These are phyloP conservation scores for Cadophora sp. DNA, from an alignment of 2,329 filamentous ascomycete genomes.

Conservation along the genomic window DNA sequence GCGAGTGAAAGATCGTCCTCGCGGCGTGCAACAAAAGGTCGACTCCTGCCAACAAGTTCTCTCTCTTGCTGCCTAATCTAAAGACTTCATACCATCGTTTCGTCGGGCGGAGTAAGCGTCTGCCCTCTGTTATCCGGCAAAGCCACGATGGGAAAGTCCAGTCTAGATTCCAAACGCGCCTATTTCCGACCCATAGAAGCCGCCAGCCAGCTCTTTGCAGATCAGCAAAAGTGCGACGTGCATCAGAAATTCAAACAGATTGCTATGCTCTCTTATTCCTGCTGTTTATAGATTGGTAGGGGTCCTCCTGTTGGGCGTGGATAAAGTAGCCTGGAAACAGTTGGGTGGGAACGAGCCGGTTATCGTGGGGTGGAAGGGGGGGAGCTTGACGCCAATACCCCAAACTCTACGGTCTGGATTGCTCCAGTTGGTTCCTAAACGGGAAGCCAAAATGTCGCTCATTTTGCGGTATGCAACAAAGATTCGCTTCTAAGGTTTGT, in stretches of 20 bases:
- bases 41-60: background rate
- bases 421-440: constrained; percentile 19
- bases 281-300: background rate
- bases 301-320: background rate
- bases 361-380: background rate
- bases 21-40: constrained; percentile 9
- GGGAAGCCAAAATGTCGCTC: constrained; percentile 17
- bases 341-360: background rate
- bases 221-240: constrained; percentile 21
- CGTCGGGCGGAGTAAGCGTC: background rate
- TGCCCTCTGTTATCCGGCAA: background rate
- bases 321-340: constrained; percentile 1
- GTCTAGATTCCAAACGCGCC: constrained; percentile 1
- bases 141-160: constrained; percentile 8
- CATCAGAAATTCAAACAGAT: constrained; percentile 14
- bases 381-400: background rate
- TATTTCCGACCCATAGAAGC: constrained; percentile 4
- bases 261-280: background rate
- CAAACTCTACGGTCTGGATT: constrained; percentile 17
- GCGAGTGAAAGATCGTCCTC: constrained; percentile 11
- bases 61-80: constrained; percentile 3
- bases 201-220: constrained; percentile 11
- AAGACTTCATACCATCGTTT: background rate
- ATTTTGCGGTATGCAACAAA: constrained; percentile 26
- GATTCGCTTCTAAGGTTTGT: background rate